These are phyloP conservation scores for Mariannaea elegans DNA, from an alignment of 2,329 filamentous ascomycete genomes.

Conservation along the genomic window DNA sequence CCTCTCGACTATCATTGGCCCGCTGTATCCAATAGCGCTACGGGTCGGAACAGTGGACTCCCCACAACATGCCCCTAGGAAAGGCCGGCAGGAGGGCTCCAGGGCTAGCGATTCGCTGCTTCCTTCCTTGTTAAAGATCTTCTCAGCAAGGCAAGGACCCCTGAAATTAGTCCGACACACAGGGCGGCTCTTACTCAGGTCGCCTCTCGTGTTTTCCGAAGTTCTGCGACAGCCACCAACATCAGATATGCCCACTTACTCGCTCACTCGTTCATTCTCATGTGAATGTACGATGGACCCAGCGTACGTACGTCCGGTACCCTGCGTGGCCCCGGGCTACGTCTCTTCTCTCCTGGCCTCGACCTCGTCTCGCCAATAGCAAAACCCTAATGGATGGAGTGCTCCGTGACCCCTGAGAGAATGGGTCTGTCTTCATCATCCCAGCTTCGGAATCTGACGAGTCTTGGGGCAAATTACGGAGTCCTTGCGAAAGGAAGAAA, in stretches of 20 bases:
- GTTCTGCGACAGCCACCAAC: background rate
- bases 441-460: background rate
- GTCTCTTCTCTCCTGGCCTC: background rate
- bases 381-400: background rate
- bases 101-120: background rate
- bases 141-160: background rate
- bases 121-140: background rate
- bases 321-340: background rate
- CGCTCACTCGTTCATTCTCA: background rate
- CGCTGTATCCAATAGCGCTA: conserved; percentile 4
- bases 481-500: too few relatives aligned
- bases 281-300: too few relatives aligned
- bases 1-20: conserved; percentile 12
- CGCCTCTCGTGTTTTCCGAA: background rate
- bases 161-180: background rate
- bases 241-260: background rate
- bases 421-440: background rate
- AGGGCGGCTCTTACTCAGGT: background rate
- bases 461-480: background rate
- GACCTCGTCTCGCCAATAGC: background rate
- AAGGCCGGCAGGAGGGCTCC: background rate
- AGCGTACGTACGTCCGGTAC: too few relatives aligned
- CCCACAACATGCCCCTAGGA: background rate
- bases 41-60: background rate
- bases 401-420: background rate